Conservation (phyloP, 352 stramenopile genomes). For the Globisporangium megalacanthum region DNA sequence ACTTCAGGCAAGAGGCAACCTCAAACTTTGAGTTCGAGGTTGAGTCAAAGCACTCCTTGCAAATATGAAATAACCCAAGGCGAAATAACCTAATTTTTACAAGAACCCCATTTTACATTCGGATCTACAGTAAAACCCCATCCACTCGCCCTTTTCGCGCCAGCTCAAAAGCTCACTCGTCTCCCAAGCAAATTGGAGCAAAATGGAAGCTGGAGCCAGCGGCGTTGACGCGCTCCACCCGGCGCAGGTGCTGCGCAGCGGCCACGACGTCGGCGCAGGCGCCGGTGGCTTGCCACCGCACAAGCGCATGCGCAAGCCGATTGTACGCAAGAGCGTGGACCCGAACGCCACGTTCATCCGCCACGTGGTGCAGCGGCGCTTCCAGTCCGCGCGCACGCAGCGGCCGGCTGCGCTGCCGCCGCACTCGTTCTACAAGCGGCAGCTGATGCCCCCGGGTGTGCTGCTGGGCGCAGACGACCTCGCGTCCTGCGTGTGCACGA, state of each 20-base stretch:
- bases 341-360: constrained; percentile 84
- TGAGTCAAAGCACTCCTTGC: no score
- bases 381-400: constrained; percentile 44
- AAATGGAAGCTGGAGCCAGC: no score
- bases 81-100: no score
- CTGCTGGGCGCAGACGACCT: constrained; percentile 62
- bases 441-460: constrained; percentile 71
- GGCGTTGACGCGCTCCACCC: constrained; percentile 32
- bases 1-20: no score
- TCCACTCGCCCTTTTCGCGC: no score
- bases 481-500: constrained; percentile 76
- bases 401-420: constrained; percentile 52
- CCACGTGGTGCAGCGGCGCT: constrained; percentile 72
- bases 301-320: constrained; percentile 85
- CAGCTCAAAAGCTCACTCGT: constrained; percentile 6
- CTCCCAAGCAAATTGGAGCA: no score
- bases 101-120: no score
- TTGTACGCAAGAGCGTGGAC: constrained; percentile 84
- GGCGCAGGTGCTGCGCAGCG: constrained; percentile 72
- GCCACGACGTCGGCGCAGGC: constrained; percentile 64
- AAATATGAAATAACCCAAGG: no score
- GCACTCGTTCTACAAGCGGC: constrained; percentile 82
- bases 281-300: constrained; percentile 58
- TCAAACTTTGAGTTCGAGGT: no score
- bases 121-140: no score